These are phyloP conservation scores for Yamadazyma trypodendri DNA, from an alignment of 1,139 yeast species.

Conservation along the genomic window DNA sequence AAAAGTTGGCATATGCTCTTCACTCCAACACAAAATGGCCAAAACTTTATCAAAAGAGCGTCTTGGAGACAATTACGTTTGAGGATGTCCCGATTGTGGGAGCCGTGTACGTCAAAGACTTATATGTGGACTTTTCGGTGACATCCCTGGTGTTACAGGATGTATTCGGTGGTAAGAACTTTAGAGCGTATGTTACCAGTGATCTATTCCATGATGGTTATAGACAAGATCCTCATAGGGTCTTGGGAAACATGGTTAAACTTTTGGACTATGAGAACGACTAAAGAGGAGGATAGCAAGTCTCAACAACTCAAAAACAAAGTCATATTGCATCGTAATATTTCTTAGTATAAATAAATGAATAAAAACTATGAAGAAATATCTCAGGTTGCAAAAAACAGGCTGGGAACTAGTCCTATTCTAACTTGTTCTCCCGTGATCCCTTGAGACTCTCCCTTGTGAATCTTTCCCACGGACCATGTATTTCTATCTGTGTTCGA, in stretches of 20 bases:
- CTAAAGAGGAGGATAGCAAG: no score
- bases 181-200: constrained; percentile 45
- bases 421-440: constrained; percentile 20
- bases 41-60: constrained; percentile 35
- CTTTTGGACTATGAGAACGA: constrained; percentile 47
- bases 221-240: constrained; percentile 39
- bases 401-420: constrained; percentile 41
- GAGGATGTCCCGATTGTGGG: constrained; percentile 50
- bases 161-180: constrained; percentile 30
- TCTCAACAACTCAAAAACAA: no score
- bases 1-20: constrained; percentile 39
- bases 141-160: constrained; percentile 32
- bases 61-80: constrained; percentile 28
- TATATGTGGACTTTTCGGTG: constrained; percentile 51
- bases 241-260: constrained; percentile 39
- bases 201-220: constrained; percentile 56
- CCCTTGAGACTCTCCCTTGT: no score
- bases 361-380: no score
- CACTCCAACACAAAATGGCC: constrained; percentile 45
- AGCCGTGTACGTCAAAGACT: constrained; percentile 50
- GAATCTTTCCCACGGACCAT: constrained; percentile 37
- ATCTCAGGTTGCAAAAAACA: no score
- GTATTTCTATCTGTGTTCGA: constrained; percentile 22
- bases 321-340: no score
- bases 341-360: no score